These are phyloP conservation scores for Primulina tabacum DNA, from an alignment of 257 asterid genomes.

Conservation along the genomic window DNA sequence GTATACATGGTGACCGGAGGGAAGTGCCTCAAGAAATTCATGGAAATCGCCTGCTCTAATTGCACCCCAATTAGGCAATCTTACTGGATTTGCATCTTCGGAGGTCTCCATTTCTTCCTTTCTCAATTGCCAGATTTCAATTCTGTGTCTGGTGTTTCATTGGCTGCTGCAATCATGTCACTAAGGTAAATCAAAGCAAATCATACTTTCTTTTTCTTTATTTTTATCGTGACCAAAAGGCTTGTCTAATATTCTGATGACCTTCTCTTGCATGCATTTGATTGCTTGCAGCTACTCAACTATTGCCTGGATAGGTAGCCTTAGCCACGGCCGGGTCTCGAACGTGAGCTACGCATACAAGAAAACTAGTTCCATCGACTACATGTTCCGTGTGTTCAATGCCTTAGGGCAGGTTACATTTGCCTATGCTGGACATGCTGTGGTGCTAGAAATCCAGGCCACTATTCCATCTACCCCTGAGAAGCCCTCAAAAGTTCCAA, in stretches of 20 bases:
- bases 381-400: constrained; percentile 66
- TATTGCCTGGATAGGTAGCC: constrained; percentile 77
- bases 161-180: constrained; percentile 91
- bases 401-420: constrained; percentile 79
- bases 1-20: constrained; percentile 96
- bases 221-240: too few species aligned
- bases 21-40: constrained; percentile 66
- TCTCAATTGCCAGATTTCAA: constrained; percentile 85
- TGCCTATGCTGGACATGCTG: constrained; percentile 90
- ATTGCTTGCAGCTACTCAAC: constrained; percentile 61
- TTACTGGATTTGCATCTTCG: constrained; percentile 90
- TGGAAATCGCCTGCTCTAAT: constrained; percentile 58
- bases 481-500: constrained; percentile 70
- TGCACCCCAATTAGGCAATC: constrained; percentile 63
- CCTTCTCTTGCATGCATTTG: neutral
- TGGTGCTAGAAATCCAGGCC: constrained; percentile 81
- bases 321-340: constrained; percentile 55
- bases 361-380: constrained; percentile 46
- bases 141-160: constrained; percentile 74
- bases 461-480: constrained; percentile 88
- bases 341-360: constrained; percentile 67
- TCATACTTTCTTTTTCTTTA: too few species aligned
- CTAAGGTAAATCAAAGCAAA: constrained; percentile 40
- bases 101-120: constrained; percentile 74
- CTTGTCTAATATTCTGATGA: too few species aligned